These are phyloP conservation scores for Podaxis rugospora DNA, from an alignment of 768 basidiomycete genomes.

Conservation along the genomic window DNA sequence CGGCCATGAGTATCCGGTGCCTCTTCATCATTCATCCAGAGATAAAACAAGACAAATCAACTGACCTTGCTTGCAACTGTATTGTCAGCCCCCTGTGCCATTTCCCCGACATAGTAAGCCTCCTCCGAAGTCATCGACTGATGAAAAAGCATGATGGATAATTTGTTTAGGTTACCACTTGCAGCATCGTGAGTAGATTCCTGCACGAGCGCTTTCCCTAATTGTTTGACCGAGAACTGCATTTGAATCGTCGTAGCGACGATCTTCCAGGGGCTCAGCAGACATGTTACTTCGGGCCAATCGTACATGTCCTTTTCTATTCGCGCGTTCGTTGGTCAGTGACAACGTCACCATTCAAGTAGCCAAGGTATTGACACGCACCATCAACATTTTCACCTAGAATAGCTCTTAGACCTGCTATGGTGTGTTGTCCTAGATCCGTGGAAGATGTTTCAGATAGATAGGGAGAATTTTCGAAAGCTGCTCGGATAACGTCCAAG, in stretches of 20 bases:
- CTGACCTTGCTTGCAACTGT: conserved; percentile 65
- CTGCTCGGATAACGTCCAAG: conserved; percentile 61
- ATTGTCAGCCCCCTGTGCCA: conserved; percentile 65
- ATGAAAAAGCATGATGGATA: conserved; percentile 65
- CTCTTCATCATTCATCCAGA: not conserved
- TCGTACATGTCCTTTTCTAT: conserved; percentile 48
- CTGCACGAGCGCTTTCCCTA: conserved; percentile 63
- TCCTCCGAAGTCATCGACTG: conserved; percentile 75
- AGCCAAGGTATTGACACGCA: conserved; percentile 23
- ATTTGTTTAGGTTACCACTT: conserved; percentile 58
- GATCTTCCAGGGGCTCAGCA: conserved; percentile 81
- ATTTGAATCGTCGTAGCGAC: conserved; percentile 78
- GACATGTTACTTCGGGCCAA: conserved; percentile 58
- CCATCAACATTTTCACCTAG: conserved; percentile 62
- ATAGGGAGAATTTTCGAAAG: conserved; percentile 62
- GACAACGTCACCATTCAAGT: not conserved
- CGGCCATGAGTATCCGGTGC: not conserved
- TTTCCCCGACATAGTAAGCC: conserved; percentile 80
- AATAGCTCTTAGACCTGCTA: conserved; percentile 63
- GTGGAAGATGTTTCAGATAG: conserved; percentile 42
- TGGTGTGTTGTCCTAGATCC: conserved; percentile 54
- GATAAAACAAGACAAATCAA: conserved; percentile 7
- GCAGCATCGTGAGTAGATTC: conserved; percentile 52
- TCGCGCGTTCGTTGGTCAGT: not conserved
- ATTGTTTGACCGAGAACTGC: conserved; percentile 69